Percentiles rank a stretch among this genome's conserved stretches.
Conservation (phyloP, 495 filamentous ascomycete species). For the Viridothelium virens region DNA sequence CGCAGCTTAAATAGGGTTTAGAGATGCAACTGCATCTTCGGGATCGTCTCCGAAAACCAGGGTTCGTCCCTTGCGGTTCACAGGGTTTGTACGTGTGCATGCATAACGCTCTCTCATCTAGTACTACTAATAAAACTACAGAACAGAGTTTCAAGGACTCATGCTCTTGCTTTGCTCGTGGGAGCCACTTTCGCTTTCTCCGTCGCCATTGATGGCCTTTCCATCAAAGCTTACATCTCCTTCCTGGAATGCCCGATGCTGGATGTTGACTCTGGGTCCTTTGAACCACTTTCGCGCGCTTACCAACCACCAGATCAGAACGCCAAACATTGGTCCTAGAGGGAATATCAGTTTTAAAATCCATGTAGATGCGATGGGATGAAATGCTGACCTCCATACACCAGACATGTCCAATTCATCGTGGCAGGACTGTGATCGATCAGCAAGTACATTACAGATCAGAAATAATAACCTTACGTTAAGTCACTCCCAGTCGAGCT, state of each 20-base stretch:
- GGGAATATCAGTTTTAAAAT: neutral
- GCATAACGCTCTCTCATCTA: neutral
- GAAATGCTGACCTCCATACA: constrained; percentile 51
- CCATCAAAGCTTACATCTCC: neutral
- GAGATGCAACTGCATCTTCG: too few relatives aligned
- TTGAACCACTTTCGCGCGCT: constrained; percentile 66
- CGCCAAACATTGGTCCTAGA: constrained; percentile 32
- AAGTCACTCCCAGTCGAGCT: constrained; percentile 51
- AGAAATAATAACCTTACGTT: constrained; percentile 22
- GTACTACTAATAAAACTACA: neutral
- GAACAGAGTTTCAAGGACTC: neutral
- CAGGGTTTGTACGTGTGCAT: too few relatives aligned
- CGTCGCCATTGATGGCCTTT: neutral
- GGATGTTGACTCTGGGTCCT: constrained; percentile 62
- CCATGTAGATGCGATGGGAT: neutral
- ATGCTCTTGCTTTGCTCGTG: neutral
- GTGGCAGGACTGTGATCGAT: constrained; percentile 16
- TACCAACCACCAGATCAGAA: constrained; percentile 62
- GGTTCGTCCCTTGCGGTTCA: too few relatives aligned
- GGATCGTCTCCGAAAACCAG: too few relatives aligned
- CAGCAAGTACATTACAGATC: neutral
- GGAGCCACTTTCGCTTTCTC: neutral
- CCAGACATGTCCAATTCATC: constrained; percentile 74
- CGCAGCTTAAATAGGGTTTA: neutral
- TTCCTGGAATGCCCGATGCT: constrained; percentile 29